Evolutionary conservation across 2,329 filamentous ascomycete genomes (phyloP), one percentile per base, ranked within the genome.

Genomic region (Ceratocystis destructans): DNA sequence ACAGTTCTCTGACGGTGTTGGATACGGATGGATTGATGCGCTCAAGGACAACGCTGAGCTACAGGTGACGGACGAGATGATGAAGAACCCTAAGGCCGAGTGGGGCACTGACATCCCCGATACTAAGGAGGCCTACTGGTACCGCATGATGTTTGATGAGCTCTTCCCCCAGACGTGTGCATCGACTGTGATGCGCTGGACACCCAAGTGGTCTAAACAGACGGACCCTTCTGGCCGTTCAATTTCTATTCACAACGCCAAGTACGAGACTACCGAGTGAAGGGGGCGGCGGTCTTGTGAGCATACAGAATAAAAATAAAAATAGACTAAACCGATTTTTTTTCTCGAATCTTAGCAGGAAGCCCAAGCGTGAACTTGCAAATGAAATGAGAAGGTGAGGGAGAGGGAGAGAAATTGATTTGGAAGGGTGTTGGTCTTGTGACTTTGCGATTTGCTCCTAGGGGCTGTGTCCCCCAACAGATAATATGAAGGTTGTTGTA

Each of bases 101-200:
- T 99, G 95, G 95, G 93, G 91, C 63, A 78, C 79, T 72, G 95
- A 99, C 74, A 84, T 96, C 69, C 95, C 94, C 8, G 92, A 96
- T 74, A 92, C 88, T 73, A 99, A 99, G 83, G 94, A 99, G 79
- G 94, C 91, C 78, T 95, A 96, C 82, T 99, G 94, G 94, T 99
- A 99, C 80, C 87, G 94, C 72, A 83, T 80, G 75, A 97, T 99
- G 93, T 99, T 97, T 75, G 94, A 99, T 76, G 93, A 99, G 82
- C 93, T 95, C 78, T 99, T 97, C 84, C 94, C 94, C 61, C 83
- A 87, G 66, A 87, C 87, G 73, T 97, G 93, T 75, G 95, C 94
- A 7, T 87, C 84, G 68, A 99, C 94, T 6, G 94, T 99, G 65
- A 88, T 90, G 89, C 83, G 94, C 73, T 99, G 94, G 95, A 91